Evolutionary conservation across 2,329 filamentous ascomycete genomes (phyloP).

Genomic region (Hirsutella rhossiliensis): DNA sequence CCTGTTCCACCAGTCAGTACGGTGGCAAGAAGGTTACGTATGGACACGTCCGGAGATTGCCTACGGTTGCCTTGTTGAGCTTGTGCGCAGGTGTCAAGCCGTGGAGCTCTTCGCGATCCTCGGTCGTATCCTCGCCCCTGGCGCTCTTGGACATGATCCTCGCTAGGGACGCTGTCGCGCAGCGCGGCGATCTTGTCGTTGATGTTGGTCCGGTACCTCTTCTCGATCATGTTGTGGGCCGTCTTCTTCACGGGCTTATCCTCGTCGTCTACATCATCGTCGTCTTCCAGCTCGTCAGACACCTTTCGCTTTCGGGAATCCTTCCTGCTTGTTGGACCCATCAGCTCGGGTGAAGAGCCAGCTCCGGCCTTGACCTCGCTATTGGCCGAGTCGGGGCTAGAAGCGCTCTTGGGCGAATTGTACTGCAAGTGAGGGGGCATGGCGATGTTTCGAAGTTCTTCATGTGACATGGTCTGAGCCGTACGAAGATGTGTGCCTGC

Average conservation of each 20-base stretch:
- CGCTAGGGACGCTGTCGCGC: conserved; percentile 79
- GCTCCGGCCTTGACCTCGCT: conserved; percentile 33
- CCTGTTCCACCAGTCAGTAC: conserved; percentile 23
- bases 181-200: conserved; percentile 95
- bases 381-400: conserved; percentile 43
- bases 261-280: conserved; percentile 46
- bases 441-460: conserved; percentile 49
- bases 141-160: conserved; percentile 70
- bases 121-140: conserved; percentile 53
- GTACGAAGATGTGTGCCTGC: conserved; percentile 11
- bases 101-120: conserved; percentile 62
- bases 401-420: conserved; percentile 43
- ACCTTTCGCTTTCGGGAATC: conserved; percentile 57
- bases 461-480: conserved; percentile 35
- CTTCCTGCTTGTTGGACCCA: conserved; percentile 28
- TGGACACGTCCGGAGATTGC: conserved; percentile 1
- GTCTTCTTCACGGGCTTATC: conserved; percentile 67
- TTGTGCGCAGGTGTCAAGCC: conserved; percentile 83
- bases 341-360: conserved; percentile 48
- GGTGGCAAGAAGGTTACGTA: too few species aligned
- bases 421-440: conserved; percentile 53
- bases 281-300: conserved; percentile 38
- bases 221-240: conserved; percentile 97
- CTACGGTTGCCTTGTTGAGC: conserved; percentile 87
- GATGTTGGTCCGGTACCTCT: conserved; percentile 87